Percentiles rank a stretch among this genome's conserved stretches.
Conservation (phyloP, 495 filamentous ascomycete species). For the Talaromyces ruber region DNA sequence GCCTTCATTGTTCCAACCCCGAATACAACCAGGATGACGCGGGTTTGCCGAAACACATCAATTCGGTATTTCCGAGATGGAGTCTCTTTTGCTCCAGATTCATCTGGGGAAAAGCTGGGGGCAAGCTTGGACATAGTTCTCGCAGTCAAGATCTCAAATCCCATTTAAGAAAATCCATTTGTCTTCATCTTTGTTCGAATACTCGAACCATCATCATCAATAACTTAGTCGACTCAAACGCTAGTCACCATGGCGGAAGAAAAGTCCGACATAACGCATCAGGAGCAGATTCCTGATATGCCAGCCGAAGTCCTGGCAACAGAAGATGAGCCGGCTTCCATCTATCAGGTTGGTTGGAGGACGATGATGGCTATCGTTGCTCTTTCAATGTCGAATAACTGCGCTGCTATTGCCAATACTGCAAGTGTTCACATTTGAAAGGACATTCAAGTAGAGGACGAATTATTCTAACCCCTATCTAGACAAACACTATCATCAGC, state of each 20-base stretch:
- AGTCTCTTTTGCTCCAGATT: background rate
- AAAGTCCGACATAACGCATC: background rate
- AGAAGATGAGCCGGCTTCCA: slow-evolving; percentile 1
- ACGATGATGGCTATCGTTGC: slow-evolving; percentile 2
- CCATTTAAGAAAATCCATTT: background rate
- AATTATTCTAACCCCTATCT: background rate
- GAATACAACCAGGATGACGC: background rate
- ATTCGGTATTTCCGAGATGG: background rate
- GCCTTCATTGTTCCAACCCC: no score
- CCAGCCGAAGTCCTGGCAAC: background rate
- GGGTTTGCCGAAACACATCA: background rate
- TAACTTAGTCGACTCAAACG: no score
- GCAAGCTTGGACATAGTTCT: background rate
- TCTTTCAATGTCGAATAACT: slow-evolving; percentile 1
- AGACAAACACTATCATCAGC: background rate
- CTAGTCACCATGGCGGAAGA: background rate
- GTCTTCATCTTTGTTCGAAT: background rate
- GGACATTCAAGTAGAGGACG: background rate
- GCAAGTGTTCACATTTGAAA: background rate
- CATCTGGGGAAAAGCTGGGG: background rate
- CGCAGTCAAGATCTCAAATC: background rate
- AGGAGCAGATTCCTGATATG: background rate
- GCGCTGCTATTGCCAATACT: background rate
- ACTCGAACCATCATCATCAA: background rate
- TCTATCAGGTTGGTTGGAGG: slow-evolving; percentile 1